These are phyloP conservation scores for Niebla homalea DNA, from an alignment of 495 filamentous ascomycete genomes.

Conservation along the genomic window DNA sequence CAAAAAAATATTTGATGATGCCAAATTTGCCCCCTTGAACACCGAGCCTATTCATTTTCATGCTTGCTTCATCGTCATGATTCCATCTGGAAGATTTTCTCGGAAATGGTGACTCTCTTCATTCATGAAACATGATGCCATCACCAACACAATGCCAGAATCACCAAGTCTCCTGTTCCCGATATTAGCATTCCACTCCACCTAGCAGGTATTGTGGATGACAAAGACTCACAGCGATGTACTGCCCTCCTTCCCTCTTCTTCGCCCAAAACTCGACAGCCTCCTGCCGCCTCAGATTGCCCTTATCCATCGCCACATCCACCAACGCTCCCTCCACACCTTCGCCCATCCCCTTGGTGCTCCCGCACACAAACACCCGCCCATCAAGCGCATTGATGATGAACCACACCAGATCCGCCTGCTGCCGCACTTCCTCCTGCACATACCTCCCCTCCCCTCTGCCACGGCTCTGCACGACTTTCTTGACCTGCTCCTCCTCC, in stretches of 20 bases:
- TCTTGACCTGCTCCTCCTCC: constrained; percentile 82
- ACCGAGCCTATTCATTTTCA: no score
- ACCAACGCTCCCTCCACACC: constrained; percentile 76
- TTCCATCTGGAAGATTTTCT: no score
- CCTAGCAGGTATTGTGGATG: not conserved
- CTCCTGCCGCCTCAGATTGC: constrained; percentile 57
- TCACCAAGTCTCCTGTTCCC: constrained; percentile 21
- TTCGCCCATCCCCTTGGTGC: constrained; percentile 91
- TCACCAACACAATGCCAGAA: not conserved
- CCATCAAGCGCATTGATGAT: constrained; percentile 90
- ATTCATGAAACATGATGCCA: no score
- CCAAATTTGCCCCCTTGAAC: no score
- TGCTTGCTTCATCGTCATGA: no score
- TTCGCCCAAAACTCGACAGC: constrained; percentile 65
- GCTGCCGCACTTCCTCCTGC: constrained; percentile 71
- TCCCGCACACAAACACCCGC: constrained; percentile 89
- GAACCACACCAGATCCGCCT: constrained; percentile 93
- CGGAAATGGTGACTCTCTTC: no score
- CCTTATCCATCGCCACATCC: constrained; percentile 70
- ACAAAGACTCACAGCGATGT: constrained; percentile 58
- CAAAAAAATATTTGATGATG: no score
- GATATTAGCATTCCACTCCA: not conserved
- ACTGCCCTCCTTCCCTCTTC: constrained; percentile 76
- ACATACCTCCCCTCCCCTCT: constrained; percentile 66
- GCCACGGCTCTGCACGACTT: constrained; percentile 53